Conservation (phyloP, 768 basidiomycete species). For the Mycena floridula region DNA sequence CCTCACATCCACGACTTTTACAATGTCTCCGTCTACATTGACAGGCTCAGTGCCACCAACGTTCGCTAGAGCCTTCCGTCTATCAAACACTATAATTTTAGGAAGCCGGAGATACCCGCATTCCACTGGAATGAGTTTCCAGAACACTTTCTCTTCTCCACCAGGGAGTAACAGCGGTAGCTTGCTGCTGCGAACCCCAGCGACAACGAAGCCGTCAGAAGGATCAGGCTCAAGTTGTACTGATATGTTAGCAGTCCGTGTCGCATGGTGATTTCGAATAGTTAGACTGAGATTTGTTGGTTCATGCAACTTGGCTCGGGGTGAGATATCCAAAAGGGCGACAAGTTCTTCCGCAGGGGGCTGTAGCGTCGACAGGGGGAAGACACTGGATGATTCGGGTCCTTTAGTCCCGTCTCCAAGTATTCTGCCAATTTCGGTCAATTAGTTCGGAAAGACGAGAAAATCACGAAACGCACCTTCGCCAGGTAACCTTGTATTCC, state of each 20-base stretch:
- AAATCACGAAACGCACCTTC: constrained; percentile 37
- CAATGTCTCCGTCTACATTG: not conserved
- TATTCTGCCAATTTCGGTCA: constrained; percentile 31
- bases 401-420: constrained; percentile 37
- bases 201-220: constrained; percentile 48
- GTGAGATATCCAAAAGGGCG: constrained; percentile 59
- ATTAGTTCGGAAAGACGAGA: not conserved
- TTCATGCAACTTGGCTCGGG: constrained; percentile 57
- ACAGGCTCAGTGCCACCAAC: not conserved
- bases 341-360: constrained; percentile 59
- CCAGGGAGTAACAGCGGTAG: constrained; percentile 45
- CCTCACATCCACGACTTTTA: not conserved
- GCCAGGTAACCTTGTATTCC: constrained; percentile 57
- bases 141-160: constrained; percentile 35
- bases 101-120: constrained; percentile 41
- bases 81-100: constrained; percentile 34
- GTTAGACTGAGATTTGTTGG: constrained; percentile 50
- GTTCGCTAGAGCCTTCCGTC: not conserved
- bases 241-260: constrained; percentile 61
- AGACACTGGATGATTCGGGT: constrained; percentile 37
- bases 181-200: constrained; percentile 41
- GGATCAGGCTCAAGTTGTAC: constrained; percentile 40
- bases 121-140: constrained; percentile 45
- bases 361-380: constrained; percentile 55
- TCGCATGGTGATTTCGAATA: constrained; percentile 60